Percentiles rank a stretch among this genome's conserved stretches.
Conservation (phyloP, 192 early-diverging fungal species). For the Backusella morwellensis region DNA sequence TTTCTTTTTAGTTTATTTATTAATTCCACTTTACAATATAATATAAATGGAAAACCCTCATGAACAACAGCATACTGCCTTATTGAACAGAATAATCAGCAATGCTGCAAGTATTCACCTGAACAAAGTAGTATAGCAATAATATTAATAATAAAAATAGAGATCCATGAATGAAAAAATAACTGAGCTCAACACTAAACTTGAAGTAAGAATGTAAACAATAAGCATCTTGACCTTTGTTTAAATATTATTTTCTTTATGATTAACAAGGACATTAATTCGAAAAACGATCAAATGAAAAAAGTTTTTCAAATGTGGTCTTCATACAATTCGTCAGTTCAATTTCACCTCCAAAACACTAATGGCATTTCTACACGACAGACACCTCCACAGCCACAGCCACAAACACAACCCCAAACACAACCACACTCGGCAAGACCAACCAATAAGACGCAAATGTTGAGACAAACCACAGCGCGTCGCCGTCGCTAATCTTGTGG, state of each 20-base stretch:
- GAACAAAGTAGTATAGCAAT: not conserved
- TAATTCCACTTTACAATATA: too few species aligned
- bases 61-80: constrained; percentile 39
- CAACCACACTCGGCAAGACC: not conserved
- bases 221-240: not conserved
- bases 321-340: constrained; percentile 36
- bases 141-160: constrained; percentile 14
- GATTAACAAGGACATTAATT: constrained; percentile 33
- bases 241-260: not conserved
- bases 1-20: too few species aligned
- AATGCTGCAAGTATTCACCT: constrained; percentile 33
- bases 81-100: constrained; percentile 37
- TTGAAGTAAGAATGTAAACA: constrained; percentile 23
- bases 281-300: constrained; percentile 33
- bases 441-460: not conserved
- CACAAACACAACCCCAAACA: not conserved
- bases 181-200: constrained; percentile 33
- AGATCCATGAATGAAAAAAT: constrained; percentile 37
- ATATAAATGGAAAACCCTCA: constrained; percentile 41
- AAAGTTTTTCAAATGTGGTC: constrained; percentile 38
- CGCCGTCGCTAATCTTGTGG: not conserved
- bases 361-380: not conserved
- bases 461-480: not conserved
- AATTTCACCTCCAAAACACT: constrained; percentile 36
- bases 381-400: not conserved